Evolutionary conservation across 257 asterid species (phyloP), one percentile per base, ranked within the genome.

Genomic region (Paulownia fortunei): DNA sequence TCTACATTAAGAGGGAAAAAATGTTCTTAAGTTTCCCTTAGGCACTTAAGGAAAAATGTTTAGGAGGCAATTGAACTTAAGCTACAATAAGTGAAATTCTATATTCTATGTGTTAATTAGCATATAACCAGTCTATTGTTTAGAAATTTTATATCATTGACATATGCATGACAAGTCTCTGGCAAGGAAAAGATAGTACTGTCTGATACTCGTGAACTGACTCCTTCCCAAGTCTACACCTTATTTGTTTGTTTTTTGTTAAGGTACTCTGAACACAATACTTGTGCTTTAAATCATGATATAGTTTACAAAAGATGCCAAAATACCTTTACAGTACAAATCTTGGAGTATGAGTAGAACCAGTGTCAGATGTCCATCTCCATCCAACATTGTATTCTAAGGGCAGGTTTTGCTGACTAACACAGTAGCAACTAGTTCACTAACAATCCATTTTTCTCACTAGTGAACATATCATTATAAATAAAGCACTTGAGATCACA

Each of bases 281-380:
- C 6, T 18, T 18, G 59, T n/a, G n/a, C n/a, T 19, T 15, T n/a
- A 52, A 15, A 19, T 51, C 26, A 52, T 3, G 9, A 52, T 52
- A 18, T n/a, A 19, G 26, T 52, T 52, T 52, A n/a, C 8, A 52
- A 51, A 18, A 18, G 2, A 54, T 47, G 18, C n/a, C n/a, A n/a
- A n/a, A n/a, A n/a, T n/a, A n/a, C n/a, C n/a, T n/a, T n/a, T n/a
- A n/a, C n/a, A n/a, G n/a, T n/a, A n/a, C n/a, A n/a, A n/a, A n/a
- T n/a, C n/a, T n/a, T n/a, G n/a, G n/a, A 60, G 67, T 15, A 12
- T 16, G 15, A 12, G 39, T 13, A 34, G 46, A 32, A 30, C 16
- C 39, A 62, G 44, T n/a, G 69, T 42, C 67, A 61, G 55, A 11
- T n/a, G 16, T 30, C 26, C 69, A 62, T 32, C 69, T 62, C 46